A percentile compares a stretch with the other conserved stretches of the same genome.
phyloP scores from a whole-genome alignment of 2,329 filamentous ascomycete genomes.

The Aurifilum marmelostoma region DNA sequence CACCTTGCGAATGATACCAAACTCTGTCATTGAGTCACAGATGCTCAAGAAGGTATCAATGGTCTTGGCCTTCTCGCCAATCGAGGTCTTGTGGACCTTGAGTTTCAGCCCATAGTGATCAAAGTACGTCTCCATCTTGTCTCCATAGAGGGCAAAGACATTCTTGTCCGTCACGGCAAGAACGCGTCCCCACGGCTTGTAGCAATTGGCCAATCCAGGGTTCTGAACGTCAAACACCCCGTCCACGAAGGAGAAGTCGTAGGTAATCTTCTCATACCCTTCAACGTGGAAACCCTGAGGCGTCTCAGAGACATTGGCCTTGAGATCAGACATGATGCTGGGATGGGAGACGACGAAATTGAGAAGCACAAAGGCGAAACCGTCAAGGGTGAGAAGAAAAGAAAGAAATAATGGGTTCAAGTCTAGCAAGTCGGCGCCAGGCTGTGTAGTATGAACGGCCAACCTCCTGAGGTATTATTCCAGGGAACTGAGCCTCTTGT shows the following conservation, averaged over 20 bases:
- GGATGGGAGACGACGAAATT: neutral
- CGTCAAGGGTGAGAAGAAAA: slow-evolving; percentile 1
- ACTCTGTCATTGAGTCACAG: slow-evolving; percentile 74
- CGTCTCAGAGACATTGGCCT: slow-evolving; percentile 66
- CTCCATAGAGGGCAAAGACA: slow-evolving; percentile 70
- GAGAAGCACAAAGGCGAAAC: neutral
- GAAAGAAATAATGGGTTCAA: neutral
- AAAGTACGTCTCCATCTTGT: slow-evolving; percentile 69
- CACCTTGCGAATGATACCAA: slow-evolving; percentile 69
- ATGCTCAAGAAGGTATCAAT: slow-evolving; percentile 71
- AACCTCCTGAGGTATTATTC: neutral
- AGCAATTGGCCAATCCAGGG: slow-evolving; percentile 65
- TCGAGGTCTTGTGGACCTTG: slow-evolving; percentile 72
- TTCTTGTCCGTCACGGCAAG: slow-evolving; percentile 73
- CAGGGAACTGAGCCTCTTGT: slow-evolving; percentile 12
- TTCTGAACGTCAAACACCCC: slow-evolving; percentile 66
- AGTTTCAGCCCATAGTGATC: slow-evolving; percentile 64
- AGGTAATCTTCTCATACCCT: slow-evolving; percentile 76
- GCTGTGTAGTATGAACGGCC: neutral
- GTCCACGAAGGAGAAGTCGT: slow-evolving; percentile 75
- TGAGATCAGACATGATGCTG: slow-evolving; percentile 70
- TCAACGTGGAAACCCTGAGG: slow-evolving; percentile 69
- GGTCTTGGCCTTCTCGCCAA: slow-evolving; percentile 75
- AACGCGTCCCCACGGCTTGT: slow-evolving; percentile 66
- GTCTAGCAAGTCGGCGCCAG: slow-evolving; percentile 2